phyloP scores from a whole-genome alignment of 257 asterid species.

The Eucommia ulmoides region DNA sequence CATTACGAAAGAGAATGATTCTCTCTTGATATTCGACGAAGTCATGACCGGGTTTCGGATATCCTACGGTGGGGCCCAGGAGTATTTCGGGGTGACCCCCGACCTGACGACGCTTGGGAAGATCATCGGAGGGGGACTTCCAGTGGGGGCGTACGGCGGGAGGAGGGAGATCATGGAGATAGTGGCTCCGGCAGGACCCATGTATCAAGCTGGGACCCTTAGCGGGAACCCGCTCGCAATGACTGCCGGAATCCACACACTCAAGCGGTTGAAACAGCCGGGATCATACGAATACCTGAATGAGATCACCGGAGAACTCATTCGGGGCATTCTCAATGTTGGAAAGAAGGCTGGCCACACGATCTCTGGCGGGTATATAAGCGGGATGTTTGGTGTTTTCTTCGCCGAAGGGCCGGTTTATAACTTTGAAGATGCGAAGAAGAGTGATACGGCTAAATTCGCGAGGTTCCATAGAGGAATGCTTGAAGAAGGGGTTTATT shows the following conservation, averaged over 20 bases:
- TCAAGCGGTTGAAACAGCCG: slow-evolving; percentile 53
- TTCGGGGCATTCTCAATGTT: slow-evolving; percentile 54
- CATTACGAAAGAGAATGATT: slow-evolving; percentile 47
- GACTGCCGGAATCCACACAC: slow-evolving; percentile 98
- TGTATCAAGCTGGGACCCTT: slow-evolving; percentile 97
- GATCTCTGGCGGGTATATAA: slow-evolving; percentile 69
- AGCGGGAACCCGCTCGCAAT: slow-evolving; percentile 97
- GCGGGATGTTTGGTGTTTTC: slow-evolving; percentile 95
- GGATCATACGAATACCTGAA: slow-evolving; percentile 72
- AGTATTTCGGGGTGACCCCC: slow-evolving; percentile 80
- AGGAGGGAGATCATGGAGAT: slow-evolving; percentile 93
- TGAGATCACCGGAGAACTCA: slow-evolving; percentile 60
- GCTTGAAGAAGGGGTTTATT: slow-evolving; percentile 93
- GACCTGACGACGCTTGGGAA: slow-evolving; percentile 97
- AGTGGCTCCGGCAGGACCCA: slow-evolving; percentile 99
- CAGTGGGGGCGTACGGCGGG: slow-evolving; percentile 99
- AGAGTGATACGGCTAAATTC: slow-evolving; percentile 74
- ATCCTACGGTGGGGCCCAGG: slow-evolving; percentile 97
- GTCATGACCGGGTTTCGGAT: slow-evolving; percentile 94
- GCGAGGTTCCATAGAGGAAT: slow-evolving; percentile 68
- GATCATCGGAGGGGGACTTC: slow-evolving; percentile 95
- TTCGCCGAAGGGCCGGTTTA: slow-evolving; percentile 78
- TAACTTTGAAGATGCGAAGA: slow-evolving; percentile 82
- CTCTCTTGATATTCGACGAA: slow-evolving; percentile 84
- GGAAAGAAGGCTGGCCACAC: slow-evolving; percentile 94